Percentiles rank a stretch among this genome's conserved stretches.
phyloP scores from a whole-genome alignment of 768 basidiomycete genomes.

The Phaeotremella fagi region DNA sequence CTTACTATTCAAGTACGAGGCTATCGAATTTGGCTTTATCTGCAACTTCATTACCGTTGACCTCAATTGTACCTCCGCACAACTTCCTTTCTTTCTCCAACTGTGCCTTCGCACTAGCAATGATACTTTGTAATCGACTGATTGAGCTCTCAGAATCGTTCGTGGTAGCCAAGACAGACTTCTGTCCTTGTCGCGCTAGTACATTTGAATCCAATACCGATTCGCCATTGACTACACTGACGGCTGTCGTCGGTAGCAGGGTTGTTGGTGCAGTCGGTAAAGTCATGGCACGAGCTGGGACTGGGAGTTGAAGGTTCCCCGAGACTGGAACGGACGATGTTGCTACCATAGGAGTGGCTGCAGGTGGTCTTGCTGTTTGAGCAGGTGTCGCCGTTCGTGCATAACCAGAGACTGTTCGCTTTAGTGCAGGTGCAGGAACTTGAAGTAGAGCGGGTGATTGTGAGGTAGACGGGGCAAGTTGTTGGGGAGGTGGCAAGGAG shows the following conservation, averaged over 20 bases:
- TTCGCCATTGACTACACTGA: background rate
- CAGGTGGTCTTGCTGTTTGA: background rate
- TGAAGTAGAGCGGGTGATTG: background rate
- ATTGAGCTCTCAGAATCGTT: background rate
- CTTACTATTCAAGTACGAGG: background rate
- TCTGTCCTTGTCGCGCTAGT: background rate
- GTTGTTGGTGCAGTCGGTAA: background rate
- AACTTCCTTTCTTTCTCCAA: background rate
- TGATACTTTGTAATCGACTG: background rate
- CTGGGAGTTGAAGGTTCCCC: background rate
- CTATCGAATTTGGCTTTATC: background rate
- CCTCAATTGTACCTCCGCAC: background rate
- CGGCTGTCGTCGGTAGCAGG: too few species aligned
- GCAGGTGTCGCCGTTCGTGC: background rate
- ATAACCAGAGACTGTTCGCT: background rate
- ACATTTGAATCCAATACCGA: background rate
- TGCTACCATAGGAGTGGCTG: background rate
- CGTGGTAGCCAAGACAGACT: background rate
- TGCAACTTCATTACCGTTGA: background rate
- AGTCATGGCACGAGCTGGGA: background rate
- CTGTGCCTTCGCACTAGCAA: background rate
- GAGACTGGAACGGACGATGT: background rate
- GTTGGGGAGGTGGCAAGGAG: background rate
- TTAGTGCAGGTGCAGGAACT: background rate
- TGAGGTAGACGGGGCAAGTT: too few species aligned